Conservation (phyloP, 805 yeast species). For the Candida pseudoglaebosa region DNA sequence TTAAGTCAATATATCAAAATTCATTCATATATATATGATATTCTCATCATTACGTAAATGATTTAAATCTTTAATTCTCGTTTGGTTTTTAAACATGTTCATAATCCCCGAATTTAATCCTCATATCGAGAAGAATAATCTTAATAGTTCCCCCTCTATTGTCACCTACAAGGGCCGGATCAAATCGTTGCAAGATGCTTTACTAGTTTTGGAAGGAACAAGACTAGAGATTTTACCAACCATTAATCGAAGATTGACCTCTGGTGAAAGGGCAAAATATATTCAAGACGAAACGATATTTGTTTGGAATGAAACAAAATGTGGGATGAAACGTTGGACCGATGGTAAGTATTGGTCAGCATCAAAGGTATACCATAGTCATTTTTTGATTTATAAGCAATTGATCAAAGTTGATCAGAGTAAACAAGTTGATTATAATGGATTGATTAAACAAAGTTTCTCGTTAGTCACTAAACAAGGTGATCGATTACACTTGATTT, state of each 20-base stretch:
- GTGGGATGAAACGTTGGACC: slow-evolving; percentile 76
- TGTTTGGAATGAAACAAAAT: slow-evolving; percentile 68
- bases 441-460: slow-evolving; percentile 63
- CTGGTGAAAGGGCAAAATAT: slow-evolving; percentile 54
- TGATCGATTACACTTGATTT: slow-evolving; percentile 57
- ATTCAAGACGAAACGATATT: slow-evolving; percentile 60
- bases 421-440: slow-evolving; percentile 32
- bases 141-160: slow-evolving; percentile 25
- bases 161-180: slow-evolving; percentile 62
- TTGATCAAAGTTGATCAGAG: slow-evolving; percentile 34
- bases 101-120: slow-evolving; percentile 8
- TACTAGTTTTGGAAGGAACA: slow-evolving; percentile 63
- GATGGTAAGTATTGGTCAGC: slow-evolving; percentile 76
- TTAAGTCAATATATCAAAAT: neutral
- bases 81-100: slow-evolving; percentile 3
- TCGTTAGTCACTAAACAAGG: slow-evolving; percentile 50
- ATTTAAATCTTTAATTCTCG: neutral
- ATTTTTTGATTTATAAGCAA: slow-evolving; percentile 52
- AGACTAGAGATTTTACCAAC: slow-evolving; percentile 53
- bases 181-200: slow-evolving; percentile 56
- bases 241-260: slow-evolving; percentile 55
- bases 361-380: slow-evolving; percentile 56
- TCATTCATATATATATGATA: neutral
- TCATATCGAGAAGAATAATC: slow-evolving; percentile 1
- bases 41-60: neutral